Evolutionary conservation across 768 basidiomycete species (phyloP).

Genomic region (Auricularia auricula-judae): DNA sequence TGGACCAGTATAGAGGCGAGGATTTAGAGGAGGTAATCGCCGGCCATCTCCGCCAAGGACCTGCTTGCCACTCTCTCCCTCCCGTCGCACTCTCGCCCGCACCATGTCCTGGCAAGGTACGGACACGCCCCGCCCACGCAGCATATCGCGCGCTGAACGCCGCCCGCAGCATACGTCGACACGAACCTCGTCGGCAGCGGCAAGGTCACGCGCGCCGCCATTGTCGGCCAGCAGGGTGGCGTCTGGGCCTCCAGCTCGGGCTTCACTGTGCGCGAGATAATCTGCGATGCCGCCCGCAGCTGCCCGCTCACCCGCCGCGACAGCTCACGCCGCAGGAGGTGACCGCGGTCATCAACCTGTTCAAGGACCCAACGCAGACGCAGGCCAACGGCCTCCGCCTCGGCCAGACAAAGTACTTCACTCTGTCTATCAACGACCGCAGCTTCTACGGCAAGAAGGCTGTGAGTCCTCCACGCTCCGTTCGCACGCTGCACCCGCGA

Average conservation of each 20-base stretch:
- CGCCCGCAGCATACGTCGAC: constrained; percentile 64
- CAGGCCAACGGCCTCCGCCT: constrained; percentile 55
- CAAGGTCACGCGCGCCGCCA: constrained; percentile 67
- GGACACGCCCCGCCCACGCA: not conserved
- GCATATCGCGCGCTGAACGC: not conserved
- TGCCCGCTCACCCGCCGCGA: not conserved
- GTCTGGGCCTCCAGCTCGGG: constrained; percentile 61
- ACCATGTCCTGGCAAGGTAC: constrained; percentile 67
- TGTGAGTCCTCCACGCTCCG: constrained; percentile 32
- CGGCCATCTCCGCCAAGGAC: not conserved
- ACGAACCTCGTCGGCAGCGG: constrained; percentile 62
- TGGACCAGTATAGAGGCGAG: not conserved
- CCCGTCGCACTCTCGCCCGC: not conserved
- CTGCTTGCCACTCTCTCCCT: not conserved
- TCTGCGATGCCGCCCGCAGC: not conserved
- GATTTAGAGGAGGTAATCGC: not conserved
- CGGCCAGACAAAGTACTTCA: constrained; percentile 66
- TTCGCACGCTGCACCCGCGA: not conserved
- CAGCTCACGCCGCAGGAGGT: constrained; percentile 62
- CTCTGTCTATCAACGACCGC: constrained; percentile 34
- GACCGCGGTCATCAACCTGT: constrained; percentile 39
- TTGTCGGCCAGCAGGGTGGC: constrained; percentile 62
- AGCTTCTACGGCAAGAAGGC: constrained; percentile 68
- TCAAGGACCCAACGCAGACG: constrained; percentile 26
- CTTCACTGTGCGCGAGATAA: constrained; percentile 38